Base-by-base conservation (phyloP, 2,329 filamentous ascomycete species). In the Exutisphaerella laricina region DNA sequence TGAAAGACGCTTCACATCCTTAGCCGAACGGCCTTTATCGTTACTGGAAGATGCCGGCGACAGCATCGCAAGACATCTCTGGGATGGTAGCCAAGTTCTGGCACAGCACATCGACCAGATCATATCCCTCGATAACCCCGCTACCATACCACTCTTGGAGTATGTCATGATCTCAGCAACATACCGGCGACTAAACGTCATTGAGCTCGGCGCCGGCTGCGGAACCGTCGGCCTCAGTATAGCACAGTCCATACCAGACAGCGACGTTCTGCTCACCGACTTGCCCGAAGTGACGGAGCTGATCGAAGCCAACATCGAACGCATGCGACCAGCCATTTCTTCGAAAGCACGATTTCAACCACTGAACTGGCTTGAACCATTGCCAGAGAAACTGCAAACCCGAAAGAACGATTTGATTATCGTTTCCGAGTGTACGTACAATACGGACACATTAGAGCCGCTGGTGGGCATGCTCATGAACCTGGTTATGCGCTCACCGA, bases 341-440 rank as follows among this genome's bases (percentile, higher is more conserved):
- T 72, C 74, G 1, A 58, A 47, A 2, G 58, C 74, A 32, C 55
- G 57, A 4, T 79, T 78, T 51, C 60, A 69, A 39, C 66, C 74
- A 2, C 70, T 86, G 4, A 77, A 85, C 58, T 87, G 83, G 82
- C 72, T 78, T n/a, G 58, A 68, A 10, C 60, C 70, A 10, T 61
- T 80, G 5, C 70, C 74, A 1, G 26, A 47, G 29, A 45, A 41
- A 5, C 39, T 69, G 3, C 50, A 53, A 20, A 55, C 60, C 4
- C 58, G 67, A 26, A 60, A 71, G 8, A 71, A 78, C 54, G 76
- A 84, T 58, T 56, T 86, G 23, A 70, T 85, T 16, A 59, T 85
- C 3, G 74, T 84, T 1, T 79, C 80, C 2, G 83, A 87, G 59
- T 86, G 83, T 63, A 86, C 82, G 1, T 87, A 87, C 64, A 86